phyloP scores from a whole-genome alignment of 371 early-diverging fungal species.

The Conidiobolus coronatus region DNA sequence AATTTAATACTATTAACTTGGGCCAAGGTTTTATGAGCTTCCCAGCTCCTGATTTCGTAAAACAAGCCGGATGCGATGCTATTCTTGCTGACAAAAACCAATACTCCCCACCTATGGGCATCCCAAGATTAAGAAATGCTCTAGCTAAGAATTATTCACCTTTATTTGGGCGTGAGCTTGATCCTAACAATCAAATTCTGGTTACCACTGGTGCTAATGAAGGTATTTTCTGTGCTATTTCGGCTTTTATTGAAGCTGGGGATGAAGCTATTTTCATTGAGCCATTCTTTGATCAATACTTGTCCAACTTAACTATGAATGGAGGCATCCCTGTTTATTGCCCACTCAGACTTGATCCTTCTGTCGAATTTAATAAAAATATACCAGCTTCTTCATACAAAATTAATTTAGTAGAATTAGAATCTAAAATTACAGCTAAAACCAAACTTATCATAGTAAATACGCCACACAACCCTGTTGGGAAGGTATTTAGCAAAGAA shows the following conservation, averaged over 20 bases:
- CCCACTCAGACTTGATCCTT: constrained; percentile 36
- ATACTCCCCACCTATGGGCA: constrained; percentile 71
- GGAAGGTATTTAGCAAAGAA: constrained; percentile 55
- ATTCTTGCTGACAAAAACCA: constrained; percentile 45
- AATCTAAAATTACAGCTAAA: constrained; percentile 41
- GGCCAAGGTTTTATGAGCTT: constrained; percentile 89
- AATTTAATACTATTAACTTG: constrained; percentile 75
- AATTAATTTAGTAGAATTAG: constrained; percentile 60
- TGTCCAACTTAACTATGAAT: constrained; percentile 65
- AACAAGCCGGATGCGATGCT: constrained; percentile 51
- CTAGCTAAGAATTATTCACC: constrained; percentile 49
- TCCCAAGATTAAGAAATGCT: constrained; percentile 46
- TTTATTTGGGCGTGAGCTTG: constrained; percentile 31
- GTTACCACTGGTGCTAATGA: constrained; percentile 87
- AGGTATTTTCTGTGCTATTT: constrained; percentile 57
- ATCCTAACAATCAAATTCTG: constrained; percentile 63
- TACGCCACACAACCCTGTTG: constrained; percentile 91
- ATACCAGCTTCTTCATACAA: constrained; percentile 44
- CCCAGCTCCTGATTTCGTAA: constrained; percentile 66
- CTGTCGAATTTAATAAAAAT: constrained; percentile 21
- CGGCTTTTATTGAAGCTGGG: constrained; percentile 51
- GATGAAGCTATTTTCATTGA: constrained; percentile 82
- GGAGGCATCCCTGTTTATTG: constrained; percentile 75
- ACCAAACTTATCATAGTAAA: constrained; percentile 83
- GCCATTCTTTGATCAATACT: constrained; percentile 87